Evolutionary conservation across 1,284 basidiomycete species (phyloP).

Genomic region (Ganoderma boninense): DNA sequence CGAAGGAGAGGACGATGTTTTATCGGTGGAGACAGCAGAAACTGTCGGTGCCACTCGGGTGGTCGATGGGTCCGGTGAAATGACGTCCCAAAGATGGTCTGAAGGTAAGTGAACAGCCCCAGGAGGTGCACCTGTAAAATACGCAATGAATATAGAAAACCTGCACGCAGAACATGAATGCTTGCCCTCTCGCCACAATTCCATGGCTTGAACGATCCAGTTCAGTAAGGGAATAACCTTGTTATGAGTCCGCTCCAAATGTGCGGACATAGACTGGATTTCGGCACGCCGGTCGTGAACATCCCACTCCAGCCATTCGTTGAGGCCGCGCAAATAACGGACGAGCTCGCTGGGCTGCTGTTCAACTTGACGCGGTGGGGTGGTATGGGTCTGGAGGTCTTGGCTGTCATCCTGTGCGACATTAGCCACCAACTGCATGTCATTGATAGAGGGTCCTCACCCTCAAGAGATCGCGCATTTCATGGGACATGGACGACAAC

Average conservation of each 20-base stretch:
- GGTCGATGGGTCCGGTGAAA: too few species aligned
- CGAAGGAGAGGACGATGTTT: too few species aligned
- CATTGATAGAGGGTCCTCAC: too few species aligned
- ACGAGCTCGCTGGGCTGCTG: conserved; percentile 82
- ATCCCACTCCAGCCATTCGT: conserved; percentile 78
- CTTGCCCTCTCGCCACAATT: conserved; percentile 28
- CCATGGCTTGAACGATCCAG: conserved; percentile 39
- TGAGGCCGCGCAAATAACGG: conserved; percentile 75
- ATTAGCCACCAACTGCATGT: not conserved
- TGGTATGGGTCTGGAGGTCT: conserved; percentile 40
- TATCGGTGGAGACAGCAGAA: too few species aligned
- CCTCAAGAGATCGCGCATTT: too few species aligned
- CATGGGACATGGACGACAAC: too few species aligned
- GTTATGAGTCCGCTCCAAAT: conserved; percentile 64
- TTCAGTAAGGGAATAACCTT: conserved; percentile 50
- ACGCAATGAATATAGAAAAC: not conserved
- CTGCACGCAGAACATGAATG: not conserved
- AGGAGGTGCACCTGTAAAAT: not conserved
- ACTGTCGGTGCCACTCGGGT: too few species aligned
- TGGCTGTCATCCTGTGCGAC: conserved; percentile 69
- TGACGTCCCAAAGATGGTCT: too few species aligned
- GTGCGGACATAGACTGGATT: conserved; percentile 66
- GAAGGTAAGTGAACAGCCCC: not conserved
- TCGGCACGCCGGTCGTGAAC: conserved; percentile 78
- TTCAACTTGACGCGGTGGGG: too few species aligned